Base-by-base conservation (phyloP, 2,329 filamentous ascomycete genomes). In the Curvularia lunata region DNA sequence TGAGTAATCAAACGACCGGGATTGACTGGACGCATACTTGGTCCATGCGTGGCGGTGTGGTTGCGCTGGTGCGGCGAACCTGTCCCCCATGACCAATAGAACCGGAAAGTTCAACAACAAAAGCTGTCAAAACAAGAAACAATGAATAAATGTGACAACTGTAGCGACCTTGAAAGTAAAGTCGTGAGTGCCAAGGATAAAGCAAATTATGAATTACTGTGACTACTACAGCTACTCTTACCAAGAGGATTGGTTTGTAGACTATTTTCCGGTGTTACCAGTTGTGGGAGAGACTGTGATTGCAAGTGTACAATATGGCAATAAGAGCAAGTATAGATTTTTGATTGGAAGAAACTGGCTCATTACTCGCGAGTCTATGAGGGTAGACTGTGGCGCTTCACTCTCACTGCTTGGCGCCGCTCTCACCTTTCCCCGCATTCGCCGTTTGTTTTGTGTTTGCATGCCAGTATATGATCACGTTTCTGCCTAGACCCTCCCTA, bases 61-160 rank as follows among this genome's bases (percentile, higher is more conserved):
- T 40, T 21, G 46, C 23, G 48, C 46, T 41, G 55, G 27, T 58
- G 62, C 59, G 57, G 62, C 53, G 58, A 67, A 64, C n/a, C n/a
- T n/a, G n/a, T n/a, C n/a, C n/a, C n/a, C n/a, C n/a, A n/a, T n/a
- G n/a, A n/a, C n/a, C n/a, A n/a, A n/a, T n/a, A n/a, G n/a, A n/a
- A n/a, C n/a, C n/a, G n/a, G n/a, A n/a, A n/a, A n/a, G n/a, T n/a
- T n/a, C n/a, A n/a, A n/a, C n/a, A n/a, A n/a, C n/a, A n/a, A n/a
- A n/a, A n/a, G n/a, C n/a, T n/a, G n/a, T n/a, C n/a, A n/a, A n/a
- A n/a, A n/a, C n/a, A n/a, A n/a, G n/a, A n/a, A n/a, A n/a, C n/a
- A n/a, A n/a, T n/a, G n/a, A n/a, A n/a, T n/a, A n/a, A n/a, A n/a
- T n/a, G n/a, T n/a, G n/a, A n/a, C n/a, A n/a, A n/a, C n/a, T n/a